phyloP scores from a whole-genome alignment of 257 asterid species.

The Lycium barbarum region DNA sequence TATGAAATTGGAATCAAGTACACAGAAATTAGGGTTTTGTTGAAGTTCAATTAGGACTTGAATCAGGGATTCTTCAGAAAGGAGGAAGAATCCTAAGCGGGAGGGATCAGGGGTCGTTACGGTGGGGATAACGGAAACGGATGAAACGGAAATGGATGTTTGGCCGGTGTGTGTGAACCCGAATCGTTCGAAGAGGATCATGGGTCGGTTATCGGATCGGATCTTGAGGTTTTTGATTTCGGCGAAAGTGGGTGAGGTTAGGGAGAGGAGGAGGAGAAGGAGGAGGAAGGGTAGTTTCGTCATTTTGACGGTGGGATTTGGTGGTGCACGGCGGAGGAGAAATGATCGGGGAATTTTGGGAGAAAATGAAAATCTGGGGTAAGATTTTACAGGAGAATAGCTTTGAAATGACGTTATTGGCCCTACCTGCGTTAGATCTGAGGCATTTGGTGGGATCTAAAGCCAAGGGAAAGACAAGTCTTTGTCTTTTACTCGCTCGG shows the following conservation, averaged over 20 bases:
- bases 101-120: constrained; percentile 64
- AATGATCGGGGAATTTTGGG: not conserved
- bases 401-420: not conserved
- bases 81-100: constrained; percentile 81
- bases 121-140: constrained; percentile 69
- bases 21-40: constrained; percentile 75
- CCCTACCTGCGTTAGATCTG: constrained; percentile 12
- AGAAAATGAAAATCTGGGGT: not conserved
- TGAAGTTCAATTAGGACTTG: constrained; percentile 86
- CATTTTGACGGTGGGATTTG: constrained; percentile 45
- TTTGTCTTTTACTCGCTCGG: not conserved
- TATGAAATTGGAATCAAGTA: constrained; percentile 77
- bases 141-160: constrained; percentile 66
- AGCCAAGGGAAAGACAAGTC: not conserved
- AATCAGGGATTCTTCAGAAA: constrained; percentile 77
- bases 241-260: constrained; percentile 53
- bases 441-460: constrained; percentile 17
- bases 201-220: constrained; percentile 69
- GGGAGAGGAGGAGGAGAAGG: constrained; percentile 41
- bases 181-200: constrained; percentile 91
- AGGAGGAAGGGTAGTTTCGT: constrained; percentile 47
- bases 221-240: constrained; percentile 84
- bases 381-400: not conserved
- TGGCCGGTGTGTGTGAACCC: constrained; percentile 96
- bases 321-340: constrained; percentile 15